Base-by-base conservation (phyloP, 768 basidiomycete species). In the Gloeostereum incarnatum region DNA sequence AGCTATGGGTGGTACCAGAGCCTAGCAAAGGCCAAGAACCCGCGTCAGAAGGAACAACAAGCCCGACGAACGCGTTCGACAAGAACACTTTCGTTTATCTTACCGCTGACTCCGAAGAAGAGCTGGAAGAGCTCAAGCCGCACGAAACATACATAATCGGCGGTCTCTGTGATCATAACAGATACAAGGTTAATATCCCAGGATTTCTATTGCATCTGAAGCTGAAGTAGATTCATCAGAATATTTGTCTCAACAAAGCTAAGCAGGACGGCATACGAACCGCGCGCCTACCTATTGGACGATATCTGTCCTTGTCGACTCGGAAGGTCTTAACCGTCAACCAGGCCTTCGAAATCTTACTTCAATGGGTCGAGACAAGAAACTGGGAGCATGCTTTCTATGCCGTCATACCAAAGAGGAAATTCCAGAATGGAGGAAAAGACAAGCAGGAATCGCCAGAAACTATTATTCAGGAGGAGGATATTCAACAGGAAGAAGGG, bases 291-390 rank as follows among this genome's bases (percentile, higher is more conserved):
- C 96, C 96, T 3, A 98, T 99, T 39, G 88, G 91, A n/a, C 81
- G 79, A 39, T 96, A 88, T 56, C 65, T 98, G 24, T 73, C 82
- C 34, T 66, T 99, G 41, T 72, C 81, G 22, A 92, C 93, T 7
- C 79, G 96, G 44, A 98, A 97, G 52, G 91, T 99, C 22, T 68
- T 99, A 45, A 99, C 96, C 1, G 92, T 99, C 38, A 98, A 99
- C 58, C 96, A 97, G 61, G 83, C 85, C 19, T 87, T 93, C 53
- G 90, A 94, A 57, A 96, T 98, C 47, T 66, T 99, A 40, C 58
- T 92, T 14, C 77, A 81, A 48, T 98, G 90, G 86, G 73, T 83
- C n/a, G 85, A 89, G 52, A 78, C 72, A 10, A 70, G 74, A 44
- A 71, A 83, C 49, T 99, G 96, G 96, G 78, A 85, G 52, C 58